Evolutionary conservation across 768 basidiomycete genomes (phyloP).

Genomic region (Tephrocybe sp.): DNA sequence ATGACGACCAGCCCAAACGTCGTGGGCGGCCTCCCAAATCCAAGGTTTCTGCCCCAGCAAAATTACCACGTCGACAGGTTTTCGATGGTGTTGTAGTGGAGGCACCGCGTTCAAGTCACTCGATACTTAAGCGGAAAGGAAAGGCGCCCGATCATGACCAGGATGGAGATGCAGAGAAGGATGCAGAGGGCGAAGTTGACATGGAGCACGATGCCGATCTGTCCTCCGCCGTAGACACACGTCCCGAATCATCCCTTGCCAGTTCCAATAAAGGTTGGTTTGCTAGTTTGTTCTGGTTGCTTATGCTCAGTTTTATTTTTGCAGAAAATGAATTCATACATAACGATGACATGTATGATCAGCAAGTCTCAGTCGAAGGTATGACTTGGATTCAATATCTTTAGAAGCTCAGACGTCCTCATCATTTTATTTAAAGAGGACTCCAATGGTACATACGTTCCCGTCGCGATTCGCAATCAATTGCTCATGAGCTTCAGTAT

Average conservation of each 20-base stretch:
- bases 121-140: constrained; percentile 7
- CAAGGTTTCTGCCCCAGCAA: neutral
- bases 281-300: neutral
- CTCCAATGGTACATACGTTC: constrained; percentile 13
- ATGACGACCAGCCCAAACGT: constrained; percentile 4
- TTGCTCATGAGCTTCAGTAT: constrained; percentile 22
- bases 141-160: constrained; percentile 4
- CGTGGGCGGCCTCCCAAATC: constrained; percentile 7
- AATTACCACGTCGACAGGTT: constrained; percentile 10
- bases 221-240: neutral
- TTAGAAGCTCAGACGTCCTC: neutral
- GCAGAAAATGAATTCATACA: constrained; percentile 14
- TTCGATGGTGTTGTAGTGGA: constrained; percentile 18
- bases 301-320: neutral
- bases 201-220: constrained; percentile 5
- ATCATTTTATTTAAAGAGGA: constrained; percentile 1
- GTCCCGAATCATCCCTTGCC: constrained; percentile 17
- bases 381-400: neutral
- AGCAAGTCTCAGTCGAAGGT: neutral
- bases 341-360: neutral
- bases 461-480: constrained; percentile 15
- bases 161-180: constrained; percentile 4
- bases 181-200: constrained; percentile 11
- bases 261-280: constrained; percentile 18
- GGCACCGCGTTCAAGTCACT: neutral